phyloP scores from a whole-genome alignment of 176 grass and related monocot genomes.

The Areca catechu region DNA sequence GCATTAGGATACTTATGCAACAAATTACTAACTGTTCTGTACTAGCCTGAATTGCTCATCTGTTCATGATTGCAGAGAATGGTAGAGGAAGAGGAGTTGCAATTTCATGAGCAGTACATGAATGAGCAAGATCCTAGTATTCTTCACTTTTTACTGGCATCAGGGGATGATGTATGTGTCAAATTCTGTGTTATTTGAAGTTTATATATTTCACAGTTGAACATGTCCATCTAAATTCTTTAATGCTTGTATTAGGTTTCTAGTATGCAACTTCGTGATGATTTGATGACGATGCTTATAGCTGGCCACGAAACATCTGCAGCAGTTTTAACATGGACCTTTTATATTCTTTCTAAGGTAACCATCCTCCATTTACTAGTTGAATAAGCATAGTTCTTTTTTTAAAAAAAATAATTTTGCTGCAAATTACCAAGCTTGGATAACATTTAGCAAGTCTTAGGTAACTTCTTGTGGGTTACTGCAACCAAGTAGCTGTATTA shows the following conservation, averaged over 20 bases:
- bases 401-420: too few species aligned
- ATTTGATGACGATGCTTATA: constrained; percentile 96
- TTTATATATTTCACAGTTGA: background rate
- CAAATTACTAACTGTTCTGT: too few species aligned
- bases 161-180: constrained; percentile 82
- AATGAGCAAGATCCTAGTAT: constrained; percentile 98
- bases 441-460: too few species aligned
- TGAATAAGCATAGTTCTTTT: too few species aligned
- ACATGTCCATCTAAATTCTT: constrained; percentile 16
- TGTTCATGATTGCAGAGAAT: constrained; percentile 50
- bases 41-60: background rate
- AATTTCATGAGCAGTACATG: constrained; percentile 95
- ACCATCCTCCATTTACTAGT: background rate
- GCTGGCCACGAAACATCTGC: constrained; percentile 96
- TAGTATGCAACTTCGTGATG: constrained; percentile 94
- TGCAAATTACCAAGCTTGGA: too few species aligned
- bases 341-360: constrained; percentile 97
- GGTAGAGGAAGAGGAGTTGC: constrained; percentile 89
- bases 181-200: constrained; percentile 4
- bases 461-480: too few species aligned
- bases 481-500: too few species aligned
- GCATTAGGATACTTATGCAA: too few species aligned
- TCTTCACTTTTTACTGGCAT: constrained; percentile 94
- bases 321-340: constrained; percentile 93
- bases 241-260: constrained; percentile 46